These are phyloP conservation scores for Amanita fuliginea DNA, from an alignment of 768 basidiomycete genomes.

Conservation along the genomic window DNA sequence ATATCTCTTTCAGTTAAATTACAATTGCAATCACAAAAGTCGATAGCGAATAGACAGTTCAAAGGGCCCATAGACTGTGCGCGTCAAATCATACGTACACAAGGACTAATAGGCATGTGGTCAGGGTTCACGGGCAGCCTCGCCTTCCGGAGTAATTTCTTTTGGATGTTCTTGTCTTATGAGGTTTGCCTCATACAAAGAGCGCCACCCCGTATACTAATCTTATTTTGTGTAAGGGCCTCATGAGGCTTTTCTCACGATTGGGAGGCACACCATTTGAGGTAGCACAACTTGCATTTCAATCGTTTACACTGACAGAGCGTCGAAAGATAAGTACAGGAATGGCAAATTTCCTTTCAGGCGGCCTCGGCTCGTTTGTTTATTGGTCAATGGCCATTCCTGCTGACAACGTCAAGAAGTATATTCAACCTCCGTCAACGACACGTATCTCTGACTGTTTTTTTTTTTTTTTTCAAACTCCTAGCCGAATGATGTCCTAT, in stretches of 20 bases:
- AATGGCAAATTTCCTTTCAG: constrained; percentile 52
- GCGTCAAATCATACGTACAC: constrained; percentile 46
- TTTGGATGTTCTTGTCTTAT: constrained; percentile 69
- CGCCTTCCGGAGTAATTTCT: constrained; percentile 63
- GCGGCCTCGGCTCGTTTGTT: constrained; percentile 48
- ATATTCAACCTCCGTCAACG: background rate
- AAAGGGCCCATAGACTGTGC: constrained; percentile 59
- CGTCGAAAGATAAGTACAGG: constrained; percentile 43
- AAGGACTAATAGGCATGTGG: constrained; percentile 63
- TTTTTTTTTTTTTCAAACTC: background rate
- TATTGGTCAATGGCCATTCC: constrained; percentile 67
- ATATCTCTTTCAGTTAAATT: constrained; percentile 38
- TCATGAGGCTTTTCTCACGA: constrained; percentile 48
- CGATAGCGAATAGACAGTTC: constrained; percentile 41
- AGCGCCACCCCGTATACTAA: constrained; percentile 9
- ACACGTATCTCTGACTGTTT: constrained; percentile 4
- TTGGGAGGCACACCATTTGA: constrained; percentile 51
- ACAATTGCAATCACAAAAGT: constrained; percentile 52
- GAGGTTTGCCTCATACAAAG: constrained; percentile 29
- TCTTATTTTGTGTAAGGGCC: constrained; percentile 24
- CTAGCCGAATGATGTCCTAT: constrained; percentile 56
- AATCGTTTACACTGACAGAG: background rate
- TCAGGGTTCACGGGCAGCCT: constrained; percentile 67
- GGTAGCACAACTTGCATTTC: constrained; percentile 20
- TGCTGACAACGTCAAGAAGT: constrained; percentile 81